phyloP scores from a whole-genome alignment of 1,284 basidiomycete species.

The Clitocybe nebularis region DNA sequence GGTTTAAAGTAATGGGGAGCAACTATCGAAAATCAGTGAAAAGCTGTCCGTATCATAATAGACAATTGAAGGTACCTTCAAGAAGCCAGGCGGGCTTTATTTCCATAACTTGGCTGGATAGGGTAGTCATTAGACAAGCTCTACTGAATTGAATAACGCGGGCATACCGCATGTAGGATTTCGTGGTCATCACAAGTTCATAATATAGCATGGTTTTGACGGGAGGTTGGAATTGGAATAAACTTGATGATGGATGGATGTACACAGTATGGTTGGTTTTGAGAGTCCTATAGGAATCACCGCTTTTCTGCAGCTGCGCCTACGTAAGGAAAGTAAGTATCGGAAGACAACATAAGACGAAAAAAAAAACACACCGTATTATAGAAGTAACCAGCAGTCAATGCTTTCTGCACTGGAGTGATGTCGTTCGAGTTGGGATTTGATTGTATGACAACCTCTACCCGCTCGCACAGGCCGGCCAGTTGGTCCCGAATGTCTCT shows the following conservation, averaged over 20 bases:
- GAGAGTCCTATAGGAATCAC: conserved; percentile 88
- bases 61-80: conserved; percentile 55
- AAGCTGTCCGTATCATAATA: conserved; percentile 2
- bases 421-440: conserved; percentile 92
- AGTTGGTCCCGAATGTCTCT: conserved; percentile 97
- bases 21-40: conserved; percentile 40
- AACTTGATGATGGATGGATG: conserved; percentile 92
- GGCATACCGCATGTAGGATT: conserved; percentile 74
- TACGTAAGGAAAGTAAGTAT: conserved; percentile 24
- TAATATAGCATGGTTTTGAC: conserved; percentile 91
- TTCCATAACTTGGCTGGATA: conserved; percentile 90
- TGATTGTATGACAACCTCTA: conserved; percentile 86
- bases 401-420: conserved; percentile 89
- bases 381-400: conserved; percentile 95
- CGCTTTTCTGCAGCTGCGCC: conserved; percentile 87
- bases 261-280: conserved; percentile 96
- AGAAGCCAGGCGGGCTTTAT: conserved; percentile 93
- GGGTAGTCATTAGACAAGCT: neutral
- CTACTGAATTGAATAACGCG: neutral
- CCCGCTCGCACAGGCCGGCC: conserved; percentile 91
- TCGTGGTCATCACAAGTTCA: conserved; percentile 87
- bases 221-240: conserved; percentile 95
- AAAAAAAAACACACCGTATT: conserved; percentile 69
- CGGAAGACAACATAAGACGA: conserved; percentile 1
- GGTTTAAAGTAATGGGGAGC: conserved; percentile 94